These are phyloP conservation scores for Neofusicoccum sp. DNA, from an alignment of 2,329 filamentous ascomycete species.

Conservation along the genomic window DNA sequence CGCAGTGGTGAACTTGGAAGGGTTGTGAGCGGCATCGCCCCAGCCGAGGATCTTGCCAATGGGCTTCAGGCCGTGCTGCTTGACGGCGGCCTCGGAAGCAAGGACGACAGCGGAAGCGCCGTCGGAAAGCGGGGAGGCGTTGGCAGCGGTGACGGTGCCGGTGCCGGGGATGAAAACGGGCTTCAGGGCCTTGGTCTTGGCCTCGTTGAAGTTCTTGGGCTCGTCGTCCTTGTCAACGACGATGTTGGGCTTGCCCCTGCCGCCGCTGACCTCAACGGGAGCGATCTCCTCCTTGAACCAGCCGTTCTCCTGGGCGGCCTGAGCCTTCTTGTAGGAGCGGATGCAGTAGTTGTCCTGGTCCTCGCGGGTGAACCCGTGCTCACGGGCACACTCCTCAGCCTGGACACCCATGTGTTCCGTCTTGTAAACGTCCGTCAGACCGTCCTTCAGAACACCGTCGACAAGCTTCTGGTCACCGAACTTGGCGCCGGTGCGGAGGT, in stretches of 20 bases:
- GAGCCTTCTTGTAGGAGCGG: slow-evolving; percentile 88
- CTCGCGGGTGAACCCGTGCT: slow-evolving; percentile 78
- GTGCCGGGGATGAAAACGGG: slow-evolving; percentile 78
- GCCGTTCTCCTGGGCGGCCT: slow-evolving; percentile 77
- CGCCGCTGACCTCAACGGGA: slow-evolving; percentile 82
- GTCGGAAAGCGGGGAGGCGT: slow-evolving; percentile 94
- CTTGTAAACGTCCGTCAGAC: slow-evolving; percentile 90
- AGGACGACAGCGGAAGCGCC: slow-evolving; percentile 90
- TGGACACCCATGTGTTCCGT: slow-evolving; percentile 96
- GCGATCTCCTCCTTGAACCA: slow-evolving; percentile 83
- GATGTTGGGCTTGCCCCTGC: slow-evolving; percentile 83
- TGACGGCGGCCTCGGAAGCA: slow-evolving; percentile 89
- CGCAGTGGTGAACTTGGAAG: slow-evolving; percentile 93
- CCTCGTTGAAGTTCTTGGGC: slow-evolving; percentile 75
- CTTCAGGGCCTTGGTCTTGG: slow-evolving; percentile 55
- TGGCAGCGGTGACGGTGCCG: slow-evolving; percentile 92
- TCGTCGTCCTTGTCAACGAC: slow-evolving; percentile 86
- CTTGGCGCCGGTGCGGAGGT: slow-evolving; percentile 82
- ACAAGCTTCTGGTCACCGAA: slow-evolving; percentile 88
- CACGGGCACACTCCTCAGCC: slow-evolving; percentile 85
- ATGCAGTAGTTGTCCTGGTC: slow-evolving; percentile 96
- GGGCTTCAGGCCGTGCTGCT: slow-evolving; percentile 86
- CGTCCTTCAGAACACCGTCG: slow-evolving; percentile 91
- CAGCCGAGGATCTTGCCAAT: slow-evolving; percentile 96
- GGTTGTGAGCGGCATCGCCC: slow-evolving; percentile 89